Percentiles rank a stretch among this genome's conserved stretches.
phyloP scores from a whole-genome alignment of 2,329 filamentous ascomycete species.

The Talaromyces rugulosus region DNA sequence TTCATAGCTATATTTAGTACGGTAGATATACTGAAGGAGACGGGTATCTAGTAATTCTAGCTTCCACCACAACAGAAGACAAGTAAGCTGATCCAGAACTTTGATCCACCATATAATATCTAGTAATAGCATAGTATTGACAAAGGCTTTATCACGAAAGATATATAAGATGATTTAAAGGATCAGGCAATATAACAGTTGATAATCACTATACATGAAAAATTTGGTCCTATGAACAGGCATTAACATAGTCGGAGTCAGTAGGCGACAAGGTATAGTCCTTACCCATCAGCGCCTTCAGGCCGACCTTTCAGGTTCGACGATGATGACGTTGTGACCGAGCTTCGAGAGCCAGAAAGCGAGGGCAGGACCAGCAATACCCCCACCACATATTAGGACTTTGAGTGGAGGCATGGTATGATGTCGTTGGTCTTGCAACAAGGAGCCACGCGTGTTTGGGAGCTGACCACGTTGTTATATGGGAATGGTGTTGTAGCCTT shows the following conservation, averaged over 20 bases:
- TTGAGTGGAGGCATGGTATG: too few species aligned
- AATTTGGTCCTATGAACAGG: conserved; percentile 21
- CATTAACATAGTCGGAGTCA: conserved; percentile 6
- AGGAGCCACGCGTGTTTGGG: too few species aligned
- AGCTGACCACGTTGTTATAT: too few species aligned
- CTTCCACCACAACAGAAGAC: conserved; percentile 21
- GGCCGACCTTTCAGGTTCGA: conserved; percentile 24
- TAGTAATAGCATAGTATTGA: conserved; percentile 20
- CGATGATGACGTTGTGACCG: too few species aligned
- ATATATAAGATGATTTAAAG: conserved; percentile 22
- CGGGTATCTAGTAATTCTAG: conserved; percentile 20
- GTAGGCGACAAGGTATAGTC: not conserved
- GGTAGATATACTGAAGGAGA: conserved; percentile 20
- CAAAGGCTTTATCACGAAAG: conserved; percentile 22
- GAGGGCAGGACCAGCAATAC: too few species aligned
- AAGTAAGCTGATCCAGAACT: conserved; percentile 17
- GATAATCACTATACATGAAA: conserved; percentile 25
- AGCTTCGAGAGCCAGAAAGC: too few species aligned
- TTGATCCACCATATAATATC: conserved; percentile 22
- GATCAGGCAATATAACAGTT: conserved; percentile 25
- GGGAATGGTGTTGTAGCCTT: too few species aligned
- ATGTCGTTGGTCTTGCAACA: too few species aligned
- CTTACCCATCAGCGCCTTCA: conserved; percentile 25
- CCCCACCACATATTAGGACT: too few species aligned
- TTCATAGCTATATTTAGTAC: conserved; percentile 19